Evolutionary conservation across 2,329 filamentous ascomycete genomes (phyloP), one percentile per base, ranked within the genome.

Genomic region (Rutstroemia sp.): DNA sequence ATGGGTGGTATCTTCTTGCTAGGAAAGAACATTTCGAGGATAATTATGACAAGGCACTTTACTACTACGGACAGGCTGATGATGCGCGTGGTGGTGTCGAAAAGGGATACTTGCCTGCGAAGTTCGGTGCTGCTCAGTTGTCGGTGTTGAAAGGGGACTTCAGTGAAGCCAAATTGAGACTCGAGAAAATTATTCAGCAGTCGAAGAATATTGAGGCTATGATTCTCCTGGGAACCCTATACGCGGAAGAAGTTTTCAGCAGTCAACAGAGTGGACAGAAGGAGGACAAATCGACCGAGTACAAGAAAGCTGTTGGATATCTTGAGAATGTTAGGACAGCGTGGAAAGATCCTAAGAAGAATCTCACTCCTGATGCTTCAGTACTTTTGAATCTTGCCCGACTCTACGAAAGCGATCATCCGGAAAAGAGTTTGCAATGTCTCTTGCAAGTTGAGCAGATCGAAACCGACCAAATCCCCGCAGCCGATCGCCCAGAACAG

Each of bases 1-100:
- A 99, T 69, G 95, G 94, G 38, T 97, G 92, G 92, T 99, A 96
- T 72, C 75, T 97, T 8, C 81, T 97, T 42, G 94, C 91, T 27
- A 81, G 92, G 59, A 96, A 95, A 70, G 89, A 92, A 61, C 94
- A 99, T 69, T 89, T 90, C 63, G 81, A 84, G 57, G 87, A 87
- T 44, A 85, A 96, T 57, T 73, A 82, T 6, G 78, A 86, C 19
- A 86, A 84, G 56, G 92, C 94, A 2, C 83, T 81, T 19, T 89
- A 96, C 66, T 95, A 87, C 71, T 99, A 99, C 72, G 84, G 85
- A 55, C 86, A 89, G 63, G 89, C 95, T 1, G 94, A 99, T 69
- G 88, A 95, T 70, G 92, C 94, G 39, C 83, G 94, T 64, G 92
- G 92, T 65, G 92, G 92, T 44, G 80, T 88, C n/a, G 92, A 97